Conservation (phyloP, 202 grass and related monocot species). For the Carex arenaria region DNA sequence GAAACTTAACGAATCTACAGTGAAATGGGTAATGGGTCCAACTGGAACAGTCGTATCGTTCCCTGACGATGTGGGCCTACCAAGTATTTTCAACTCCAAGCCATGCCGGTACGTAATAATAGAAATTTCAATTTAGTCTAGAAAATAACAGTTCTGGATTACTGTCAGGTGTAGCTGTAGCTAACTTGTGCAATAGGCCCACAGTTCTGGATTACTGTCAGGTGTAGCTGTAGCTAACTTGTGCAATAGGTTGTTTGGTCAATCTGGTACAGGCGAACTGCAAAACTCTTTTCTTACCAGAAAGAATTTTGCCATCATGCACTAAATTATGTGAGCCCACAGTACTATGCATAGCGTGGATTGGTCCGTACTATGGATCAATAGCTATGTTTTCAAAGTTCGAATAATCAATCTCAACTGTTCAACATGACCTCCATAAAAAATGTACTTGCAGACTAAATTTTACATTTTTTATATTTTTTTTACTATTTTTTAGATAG, state of each 20-base stretch:
- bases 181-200: too few relatives aligned
- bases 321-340: neutral
- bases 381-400: too few relatives aligned
- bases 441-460: too few relatives aligned
- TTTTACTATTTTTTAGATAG: too few relatives aligned
- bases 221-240: neutral
- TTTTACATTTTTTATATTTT: too few relatives aligned
- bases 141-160: neutral
- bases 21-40: slow-evolving; percentile 67
- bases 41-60: slow-evolving; percentile 67
- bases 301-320: neutral
- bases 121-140: neutral
- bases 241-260: neutral
- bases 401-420: too few relatives aligned
- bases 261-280: neutral
- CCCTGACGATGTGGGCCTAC: slow-evolving; percentile 58
- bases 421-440: too few relatives aligned
- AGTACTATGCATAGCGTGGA: too few relatives aligned
- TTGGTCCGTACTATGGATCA: too few relatives aligned
- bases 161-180: too few relatives aligned
- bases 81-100: slow-evolving; percentile 73
- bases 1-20: slow-evolving; percentile 45
- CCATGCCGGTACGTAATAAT: slow-evolving; percentile 40
- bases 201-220: neutral
- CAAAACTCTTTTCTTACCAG: neutral